Base-by-base conservation (phyloP, 768 basidiomycete species). In the Cystofilobasidium ferigula region DNA sequence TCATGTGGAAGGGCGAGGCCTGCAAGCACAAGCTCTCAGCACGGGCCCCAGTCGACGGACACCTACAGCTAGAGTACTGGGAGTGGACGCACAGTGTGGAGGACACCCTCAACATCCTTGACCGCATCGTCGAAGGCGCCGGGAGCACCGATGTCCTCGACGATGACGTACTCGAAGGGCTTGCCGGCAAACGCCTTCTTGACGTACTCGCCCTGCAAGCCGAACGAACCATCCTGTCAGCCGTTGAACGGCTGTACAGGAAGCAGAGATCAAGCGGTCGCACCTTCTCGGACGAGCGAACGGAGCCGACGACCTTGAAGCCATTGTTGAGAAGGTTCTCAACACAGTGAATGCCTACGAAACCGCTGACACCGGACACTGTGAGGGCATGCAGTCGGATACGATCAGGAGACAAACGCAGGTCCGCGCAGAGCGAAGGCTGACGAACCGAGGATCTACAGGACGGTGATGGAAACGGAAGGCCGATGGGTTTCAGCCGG, bases 71-170 rank as follows among this genome's bases (percentile, higher is more conserved):
- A n/a, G n/a, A n/a, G n/a, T n/a, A n/a, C n/a, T n/a, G n/a, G n/a
- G n/a, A n/a, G n/a, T n/a, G n/a, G n/a, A n/a, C n/a, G n/a, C n/a
- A n/a, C n/a, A 38, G 64, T 64, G 32, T 64, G 63, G 16, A 57
- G 80, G 57, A 91, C 82, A 0, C 81, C 88, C 67, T 87, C 84
- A 8, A 89, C 83, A 0, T 81, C 87, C 73, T 84, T 82, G 65
- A 89, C 85, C 0, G 84, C 87, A 58, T 88, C 83, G 72, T 90
- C 87, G 69, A 89, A 92, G 0, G 85, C 86, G 12, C 47, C 47
- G n/a, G 47, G n/a, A 20, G 79, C 72, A 8, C 78, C 78, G 68
- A 90, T 85, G 71, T 92, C 88, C 54, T 82, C 80, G 0, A 90
- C 86, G 24, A 88, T 76, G n/a, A 82, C 82, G 45, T 84, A 73